These are phyloP conservation scores for Lasiosphaeriaceae sp. DNA, from an alignment of 495 filamentous ascomycete species.

Conservation along the genomic window DNA sequence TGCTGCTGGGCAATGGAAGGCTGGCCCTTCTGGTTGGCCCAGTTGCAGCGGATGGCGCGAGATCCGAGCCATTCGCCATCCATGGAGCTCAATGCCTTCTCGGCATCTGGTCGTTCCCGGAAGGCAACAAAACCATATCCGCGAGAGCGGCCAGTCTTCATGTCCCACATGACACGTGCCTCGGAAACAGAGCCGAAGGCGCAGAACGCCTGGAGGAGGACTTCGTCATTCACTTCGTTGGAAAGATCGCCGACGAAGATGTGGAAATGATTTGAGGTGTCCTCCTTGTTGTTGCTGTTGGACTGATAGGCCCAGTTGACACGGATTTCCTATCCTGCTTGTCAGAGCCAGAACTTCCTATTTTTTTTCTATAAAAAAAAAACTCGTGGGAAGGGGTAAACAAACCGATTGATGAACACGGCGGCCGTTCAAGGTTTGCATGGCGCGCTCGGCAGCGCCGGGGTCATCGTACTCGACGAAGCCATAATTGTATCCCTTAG, in stretches of 20 bases:
- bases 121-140: slow-evolving; percentile 99
- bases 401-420: slow-evolving; percentile 91
- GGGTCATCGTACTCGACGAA: slow-evolving; percentile 99
- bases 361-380: too few species aligned
- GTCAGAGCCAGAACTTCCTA: not conserved
- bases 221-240: slow-evolving; percentile 98
- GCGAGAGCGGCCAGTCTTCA: slow-evolving; percentile 98
- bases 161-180: slow-evolving; percentile 99
- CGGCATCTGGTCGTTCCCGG: slow-evolving; percentile 88
- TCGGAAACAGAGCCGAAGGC: slow-evolving; percentile 98
- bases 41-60: slow-evolving; percentile 98
- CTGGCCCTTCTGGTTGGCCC: slow-evolving; percentile 99
- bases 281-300: slow-evolving; percentile 91
- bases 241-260: slow-evolving; percentile 98
- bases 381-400: slow-evolving; percentile 8
- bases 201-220: slow-evolving; percentile 90
- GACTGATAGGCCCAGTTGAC: slow-evolving; percentile 99
- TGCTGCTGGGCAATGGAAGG: slow-evolving; percentile 97
- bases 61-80: slow-evolving; percentile 99
- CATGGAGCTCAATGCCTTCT: slow-evolving; percentile 96
- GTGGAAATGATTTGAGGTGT: slow-evolving; percentile 98
- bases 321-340: slow-evolving; percentile 75
- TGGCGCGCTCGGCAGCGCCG: slow-evolving; percentile 90
- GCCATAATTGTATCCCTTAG: slow-evolving; percentile 97
- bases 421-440: slow-evolving; percentile 93